These are phyloP conservation scores for Auxenochlorella pyrenoidosa DNA, from an alignment of 139 green algal species.

Conservation along the genomic window DNA sequence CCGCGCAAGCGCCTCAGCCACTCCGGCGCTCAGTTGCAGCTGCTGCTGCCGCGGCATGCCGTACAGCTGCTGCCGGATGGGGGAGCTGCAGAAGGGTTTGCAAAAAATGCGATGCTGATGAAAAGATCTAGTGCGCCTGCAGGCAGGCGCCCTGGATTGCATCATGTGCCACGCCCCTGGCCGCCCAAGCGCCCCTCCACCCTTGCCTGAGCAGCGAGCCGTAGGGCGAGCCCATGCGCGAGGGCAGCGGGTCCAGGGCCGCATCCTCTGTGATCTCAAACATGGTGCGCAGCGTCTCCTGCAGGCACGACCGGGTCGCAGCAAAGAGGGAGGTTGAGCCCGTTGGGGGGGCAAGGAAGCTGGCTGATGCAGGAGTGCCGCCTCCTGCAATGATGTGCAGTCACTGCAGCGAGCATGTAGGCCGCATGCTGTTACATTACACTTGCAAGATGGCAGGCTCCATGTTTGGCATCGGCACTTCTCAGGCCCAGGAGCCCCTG, in stretches of 20 bases:
- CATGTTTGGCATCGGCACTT: too few relatives aligned
- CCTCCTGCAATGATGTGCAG: too few relatives aligned
- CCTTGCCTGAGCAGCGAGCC: slow-evolving; percentile 32
- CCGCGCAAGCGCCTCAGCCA: slow-evolving; percentile 18
- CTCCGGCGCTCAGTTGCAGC: slow-evolving; percentile 21
- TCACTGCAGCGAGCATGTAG: too few relatives aligned
- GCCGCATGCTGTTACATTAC: too few relatives aligned
- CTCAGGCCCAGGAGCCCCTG: neutral
- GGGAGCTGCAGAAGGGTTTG: slow-evolving; percentile 11
- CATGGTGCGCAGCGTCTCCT: slow-evolving; percentile 60
- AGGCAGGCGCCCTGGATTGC: too few relatives aligned
- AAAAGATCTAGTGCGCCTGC: too few relatives aligned
- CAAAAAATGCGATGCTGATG: too few relatives aligned
- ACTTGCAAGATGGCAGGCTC: too few relatives aligned
- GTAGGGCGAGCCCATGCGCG: slow-evolving; percentile 17
- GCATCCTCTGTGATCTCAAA: slow-evolving; percentile 55
- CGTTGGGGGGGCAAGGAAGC: too few relatives aligned
- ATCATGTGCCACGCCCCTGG: too few relatives aligned
- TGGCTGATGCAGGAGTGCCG: too few relatives aligned
- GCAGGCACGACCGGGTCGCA: neutral
- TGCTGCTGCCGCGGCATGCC: slow-evolving; percentile 30
- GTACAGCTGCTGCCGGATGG: slow-evolving; percentile 31
- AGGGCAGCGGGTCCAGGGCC: slow-evolving; percentile 44
- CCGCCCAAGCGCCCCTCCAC: neutral
- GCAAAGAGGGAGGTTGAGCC: too few relatives aligned